phyloP scores from a whole-genome alignment of 202 grass and related monocot species.

The Panicum hallii region DNA sequence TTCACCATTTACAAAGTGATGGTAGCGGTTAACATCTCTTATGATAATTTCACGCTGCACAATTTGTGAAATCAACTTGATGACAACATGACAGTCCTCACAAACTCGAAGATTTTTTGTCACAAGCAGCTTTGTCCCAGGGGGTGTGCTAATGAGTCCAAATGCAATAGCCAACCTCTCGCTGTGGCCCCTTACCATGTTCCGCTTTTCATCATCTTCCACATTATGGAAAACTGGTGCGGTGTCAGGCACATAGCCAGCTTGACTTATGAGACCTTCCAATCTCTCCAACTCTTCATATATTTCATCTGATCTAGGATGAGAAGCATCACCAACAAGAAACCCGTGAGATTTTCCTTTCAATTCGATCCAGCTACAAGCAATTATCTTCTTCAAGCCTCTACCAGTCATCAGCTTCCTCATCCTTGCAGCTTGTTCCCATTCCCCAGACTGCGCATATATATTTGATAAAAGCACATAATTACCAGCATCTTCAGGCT shows the following conservation, averaged over 20 bases:
- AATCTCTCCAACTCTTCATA: slow-evolving; percentile 67
- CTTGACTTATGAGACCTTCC: slow-evolving; percentile 70
- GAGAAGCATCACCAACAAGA: slow-evolving; percentile 73
- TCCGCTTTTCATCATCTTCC: slow-evolving; percentile 75
- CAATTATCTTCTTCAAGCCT: slow-evolving; percentile 75
- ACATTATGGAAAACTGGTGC: slow-evolving; percentile 74
- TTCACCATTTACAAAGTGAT: slow-evolving; percentile 77
- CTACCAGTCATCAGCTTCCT: slow-evolving; percentile 68
- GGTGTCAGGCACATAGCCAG: slow-evolving; percentile 72
- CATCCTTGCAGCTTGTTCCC: slow-evolving; percentile 64
- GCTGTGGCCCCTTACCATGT: slow-evolving; percentile 72
- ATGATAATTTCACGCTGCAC: slow-evolving; percentile 67
- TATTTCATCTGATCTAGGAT: slow-evolving; percentile 73
- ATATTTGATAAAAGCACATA: slow-evolving; percentile 85
- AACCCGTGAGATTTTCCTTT: slow-evolving; percentile 74
- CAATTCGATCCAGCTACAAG: slow-evolving; percentile 84
- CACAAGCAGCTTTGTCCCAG: slow-evolving; percentile 68
- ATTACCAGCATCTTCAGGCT: slow-evolving; percentile 81
- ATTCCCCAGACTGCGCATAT: slow-evolving; percentile 75
- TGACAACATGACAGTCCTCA: slow-evolving; percentile 80
- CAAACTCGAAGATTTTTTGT: slow-evolving; percentile 79
- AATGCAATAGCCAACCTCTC: slow-evolving; percentile 83
- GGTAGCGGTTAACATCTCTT: slow-evolving; percentile 86
- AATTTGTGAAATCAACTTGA: slow-evolving; percentile 80
- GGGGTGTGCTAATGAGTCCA: slow-evolving; percentile 80